Conservation (phyloP, 1,284 basidiomycete genomes). For the Ceratobasidium theobromae region DNA sequence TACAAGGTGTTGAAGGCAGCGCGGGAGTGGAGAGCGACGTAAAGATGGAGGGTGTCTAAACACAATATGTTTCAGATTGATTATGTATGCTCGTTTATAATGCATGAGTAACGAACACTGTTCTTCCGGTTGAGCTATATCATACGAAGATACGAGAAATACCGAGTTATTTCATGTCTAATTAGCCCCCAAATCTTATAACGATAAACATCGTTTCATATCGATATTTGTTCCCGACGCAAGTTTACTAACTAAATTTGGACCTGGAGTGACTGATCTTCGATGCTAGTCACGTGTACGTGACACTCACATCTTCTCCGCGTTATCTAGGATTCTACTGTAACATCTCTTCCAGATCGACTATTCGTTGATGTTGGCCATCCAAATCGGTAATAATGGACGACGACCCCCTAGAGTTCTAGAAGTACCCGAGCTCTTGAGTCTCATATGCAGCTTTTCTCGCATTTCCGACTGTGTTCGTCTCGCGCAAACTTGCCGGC, state of each 20-base stretch:
- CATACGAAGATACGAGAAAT: no score
- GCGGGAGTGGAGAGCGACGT: background rate
- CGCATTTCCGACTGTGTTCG: conserved; percentile 7
- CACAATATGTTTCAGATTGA: background rate
- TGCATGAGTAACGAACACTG: no score
- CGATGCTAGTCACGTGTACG: background rate
- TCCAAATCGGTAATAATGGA: background rate
- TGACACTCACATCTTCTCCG: background rate
- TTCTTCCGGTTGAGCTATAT: no score
- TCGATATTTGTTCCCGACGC: background rate
- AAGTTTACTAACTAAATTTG: background rate
- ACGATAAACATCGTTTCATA: background rate
- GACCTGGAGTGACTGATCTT: background rate
- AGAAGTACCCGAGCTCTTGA: background rate
- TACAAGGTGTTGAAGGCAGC: background rate
- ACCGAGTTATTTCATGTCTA: no score
- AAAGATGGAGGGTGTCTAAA: background rate
- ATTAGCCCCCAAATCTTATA: no score
- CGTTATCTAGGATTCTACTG: no score
- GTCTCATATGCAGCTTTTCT: background rate
- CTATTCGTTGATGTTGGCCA: conserved; percentile 3
- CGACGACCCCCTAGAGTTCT: background rate
- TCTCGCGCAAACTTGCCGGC: background rate
- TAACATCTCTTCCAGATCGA: no score
- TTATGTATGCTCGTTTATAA: background rate